phyloP scores from a whole-genome alignment of 768 basidiomycete species.

The Termitomyces sp. region DNA sequence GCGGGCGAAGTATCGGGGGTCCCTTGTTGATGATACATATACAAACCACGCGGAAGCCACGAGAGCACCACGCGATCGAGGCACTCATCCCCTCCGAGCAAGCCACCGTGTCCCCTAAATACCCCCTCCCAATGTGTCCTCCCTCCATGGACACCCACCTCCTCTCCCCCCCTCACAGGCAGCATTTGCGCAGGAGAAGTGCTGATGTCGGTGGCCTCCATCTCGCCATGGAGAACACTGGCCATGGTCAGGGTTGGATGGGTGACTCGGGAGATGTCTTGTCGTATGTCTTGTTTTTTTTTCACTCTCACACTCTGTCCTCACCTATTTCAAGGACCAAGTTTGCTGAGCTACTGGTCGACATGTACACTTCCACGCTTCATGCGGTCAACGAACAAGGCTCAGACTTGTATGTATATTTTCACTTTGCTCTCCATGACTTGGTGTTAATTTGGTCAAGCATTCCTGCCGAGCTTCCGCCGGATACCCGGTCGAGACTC shows the following conservation, averaged over 20 bases:
- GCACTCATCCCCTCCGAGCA: constrained; percentile 22
- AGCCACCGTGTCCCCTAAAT: constrained; percentile 8
- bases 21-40: constrained; percentile 13
- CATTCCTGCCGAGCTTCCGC: constrained; percentile 42
- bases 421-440: neutral
- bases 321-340: constrained; percentile 34
- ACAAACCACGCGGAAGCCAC: constrained; percentile 40
- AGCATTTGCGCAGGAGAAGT: constrained; percentile 52
- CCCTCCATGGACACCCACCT: constrained; percentile 6
- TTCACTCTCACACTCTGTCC: neutral
- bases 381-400: constrained; percentile 60
- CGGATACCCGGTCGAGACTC: constrained; percentile 52
- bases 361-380: constrained; percentile 80
- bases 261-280: constrained; percentile 38
- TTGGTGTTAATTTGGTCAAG: constrained; percentile 19
- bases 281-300: constrained; percentile 34
- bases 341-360: constrained; percentile 79
- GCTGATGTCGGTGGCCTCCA: constrained; percentile 89
- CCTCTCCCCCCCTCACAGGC: constrained; percentile 2
- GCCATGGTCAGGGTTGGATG: constrained; percentile 70
- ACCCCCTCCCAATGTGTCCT: constrained; percentile 4
- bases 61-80: constrained; percentile 40
- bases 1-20: constrained; percentile 17
- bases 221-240: constrained; percentile 62
- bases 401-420: constrained; percentile 34